These are phyloP conservation scores for Globisporangium uncinulatum DNA, from an alignment of 352 stramenopile species.

Conservation along the genomic window DNA sequence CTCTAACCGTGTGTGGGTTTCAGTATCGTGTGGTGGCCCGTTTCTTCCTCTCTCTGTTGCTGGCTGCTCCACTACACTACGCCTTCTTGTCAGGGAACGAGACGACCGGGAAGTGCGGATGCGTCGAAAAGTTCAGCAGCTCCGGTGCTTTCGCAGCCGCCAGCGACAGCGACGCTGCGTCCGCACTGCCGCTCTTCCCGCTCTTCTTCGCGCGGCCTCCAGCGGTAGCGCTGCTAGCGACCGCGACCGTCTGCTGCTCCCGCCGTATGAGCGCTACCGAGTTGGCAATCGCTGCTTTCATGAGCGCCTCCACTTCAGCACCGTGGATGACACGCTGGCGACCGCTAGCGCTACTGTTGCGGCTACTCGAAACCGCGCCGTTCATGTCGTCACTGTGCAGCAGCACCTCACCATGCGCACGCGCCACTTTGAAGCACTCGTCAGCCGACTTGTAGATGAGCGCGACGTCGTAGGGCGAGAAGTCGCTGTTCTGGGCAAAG, in stretches of 20 bases:
- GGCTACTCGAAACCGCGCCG: conserved; percentile 7
- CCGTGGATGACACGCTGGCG: conserved; percentile 18
- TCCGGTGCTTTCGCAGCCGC: conserved; percentile 14
- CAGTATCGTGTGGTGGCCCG: no score
- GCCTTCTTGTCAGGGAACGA: conserved; percentile 25
- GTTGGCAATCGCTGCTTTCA: conserved; percentile 64
- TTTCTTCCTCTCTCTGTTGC: neutral
- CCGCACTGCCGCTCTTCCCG: conserved; percentile 13
- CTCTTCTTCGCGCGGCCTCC: conserved; percentile 20
- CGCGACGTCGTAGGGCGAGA: conserved; percentile 59
- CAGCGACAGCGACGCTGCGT: neutral
- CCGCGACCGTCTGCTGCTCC: conserved; percentile 20
- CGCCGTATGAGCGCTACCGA: conserved; percentile 50
- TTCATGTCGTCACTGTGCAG: conserved; percentile 30
- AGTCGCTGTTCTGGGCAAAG: conserved; percentile 73
- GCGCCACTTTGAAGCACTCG: conserved; percentile 78
- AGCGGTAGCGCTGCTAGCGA: neutral
- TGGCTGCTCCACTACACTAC: neutral
- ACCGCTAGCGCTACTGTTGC: conserved; percentile 6
- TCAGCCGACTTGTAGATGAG: conserved; percentile 82
- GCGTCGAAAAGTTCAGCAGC: conserved; percentile 55
- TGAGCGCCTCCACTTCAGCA: conserved; percentile 45
- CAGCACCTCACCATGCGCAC: conserved; percentile 43
- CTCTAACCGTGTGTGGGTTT: neutral
- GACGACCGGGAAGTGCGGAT: conserved; percentile 66